A percentile compares a stretch with the other conserved stretches of the same genome.
phyloP scores from a whole-genome alignment of 2,329 filamentous ascomycete genomes.

The Nemania serpens region DNA sequence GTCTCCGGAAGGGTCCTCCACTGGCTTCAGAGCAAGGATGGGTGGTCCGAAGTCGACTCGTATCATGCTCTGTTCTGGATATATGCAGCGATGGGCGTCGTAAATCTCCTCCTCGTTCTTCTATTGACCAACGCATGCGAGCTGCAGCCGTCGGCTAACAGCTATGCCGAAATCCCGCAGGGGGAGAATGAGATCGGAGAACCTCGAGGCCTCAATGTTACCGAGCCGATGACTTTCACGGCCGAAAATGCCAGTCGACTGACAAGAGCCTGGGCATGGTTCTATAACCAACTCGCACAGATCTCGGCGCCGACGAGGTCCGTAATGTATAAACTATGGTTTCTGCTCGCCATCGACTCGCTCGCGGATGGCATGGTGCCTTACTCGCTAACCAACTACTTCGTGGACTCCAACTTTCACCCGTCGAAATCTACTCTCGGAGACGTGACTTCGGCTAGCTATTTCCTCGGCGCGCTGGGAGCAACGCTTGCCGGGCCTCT shows the following conservation, averaged over 20 bases:
- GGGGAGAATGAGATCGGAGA: conserved; percentile 19
- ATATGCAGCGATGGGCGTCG: conserved; percentile 59
- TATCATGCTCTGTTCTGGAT: conserved; percentile 64
- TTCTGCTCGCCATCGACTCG: conserved; percentile 66
- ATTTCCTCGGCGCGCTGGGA: conserved; percentile 59
- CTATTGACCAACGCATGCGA: conserved; percentile 58
- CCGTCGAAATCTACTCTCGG: conserved; percentile 62
- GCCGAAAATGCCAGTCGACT: conserved; percentile 26
- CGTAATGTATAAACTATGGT: conserved; percentile 68
- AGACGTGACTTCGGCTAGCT: conserved; percentile 58
- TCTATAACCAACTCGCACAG: conserved; percentile 50
- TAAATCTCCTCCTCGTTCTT: conserved; percentile 54
- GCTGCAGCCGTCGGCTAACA: conserved; percentile 37
- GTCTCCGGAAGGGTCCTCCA: conserved; percentile 57
- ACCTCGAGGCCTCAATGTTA: neutral
- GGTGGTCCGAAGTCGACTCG: conserved; percentile 54
- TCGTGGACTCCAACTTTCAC: conserved; percentile 60
- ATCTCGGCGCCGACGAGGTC: conserved; percentile 62
- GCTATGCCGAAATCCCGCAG: conserved; percentile 34
- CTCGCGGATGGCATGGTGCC: conserved; percentile 69
- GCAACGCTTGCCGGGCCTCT: conserved; percentile 63
- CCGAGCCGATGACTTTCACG: conserved; percentile 12
- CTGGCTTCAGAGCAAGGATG: conserved; percentile 48
- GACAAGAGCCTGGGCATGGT: conserved; percentile 30
- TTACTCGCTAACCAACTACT: conserved; percentile 62